A percentile compares a stretch with the other conserved stretches of the same genome.
Conservation (phyloP, 23 red algal genomes). For the Cyanidium caldarium region DNA sequence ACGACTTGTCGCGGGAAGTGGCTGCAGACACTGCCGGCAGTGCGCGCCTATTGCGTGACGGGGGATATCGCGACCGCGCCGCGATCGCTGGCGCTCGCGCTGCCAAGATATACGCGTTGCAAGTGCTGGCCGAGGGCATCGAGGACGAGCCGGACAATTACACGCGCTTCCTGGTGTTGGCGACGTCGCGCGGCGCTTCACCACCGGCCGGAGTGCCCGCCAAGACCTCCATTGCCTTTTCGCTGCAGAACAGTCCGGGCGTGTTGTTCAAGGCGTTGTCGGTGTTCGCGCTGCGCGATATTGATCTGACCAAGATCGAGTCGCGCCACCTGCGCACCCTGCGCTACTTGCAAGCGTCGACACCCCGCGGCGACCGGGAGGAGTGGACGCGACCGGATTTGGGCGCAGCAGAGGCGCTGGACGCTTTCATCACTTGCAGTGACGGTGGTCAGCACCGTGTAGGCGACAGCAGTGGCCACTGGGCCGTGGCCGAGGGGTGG, state of each 20-base stretch:
- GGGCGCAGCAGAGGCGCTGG: neutral
- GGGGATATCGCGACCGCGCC: slow-evolving; percentile 16
- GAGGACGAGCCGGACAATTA: slow-evolving; percentile 71
- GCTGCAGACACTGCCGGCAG: slow-evolving; percentile 74
- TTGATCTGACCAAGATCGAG: slow-evolving; percentile 90
- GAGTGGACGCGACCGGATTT: neutral
- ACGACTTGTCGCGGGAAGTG: slow-evolving; percentile 27
- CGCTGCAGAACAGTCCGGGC: slow-evolving; percentile 64
- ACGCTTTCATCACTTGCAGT: no score
- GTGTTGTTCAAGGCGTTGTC: slow-evolving; percentile 51
- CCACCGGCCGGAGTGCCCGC: slow-evolving; percentile 3
- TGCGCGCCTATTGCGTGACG: slow-evolving; percentile 27
- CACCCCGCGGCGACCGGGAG: neutral
- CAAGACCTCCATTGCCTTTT: slow-evolving; percentile 81
- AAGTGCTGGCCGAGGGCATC: slow-evolving; percentile 59
- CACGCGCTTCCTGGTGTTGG: slow-evolving; percentile 84
- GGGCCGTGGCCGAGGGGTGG: neutral
- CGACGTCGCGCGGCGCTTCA: neutral
- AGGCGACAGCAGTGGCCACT: neutral
- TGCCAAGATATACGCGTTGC: slow-evolving; percentile 67
- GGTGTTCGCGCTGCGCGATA: slow-evolving; percentile 50
- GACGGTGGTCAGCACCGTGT: no score
- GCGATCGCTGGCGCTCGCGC: slow-evolving; percentile 63
- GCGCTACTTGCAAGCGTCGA: neutral
- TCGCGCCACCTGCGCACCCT: slow-evolving; percentile 53